Evolutionary conservation across 1,284 basidiomycete genomes (phyloP), one percentile per base, ranked within the genome.

Genomic region (Cutaneotrichosporon dermatis): DNA sequence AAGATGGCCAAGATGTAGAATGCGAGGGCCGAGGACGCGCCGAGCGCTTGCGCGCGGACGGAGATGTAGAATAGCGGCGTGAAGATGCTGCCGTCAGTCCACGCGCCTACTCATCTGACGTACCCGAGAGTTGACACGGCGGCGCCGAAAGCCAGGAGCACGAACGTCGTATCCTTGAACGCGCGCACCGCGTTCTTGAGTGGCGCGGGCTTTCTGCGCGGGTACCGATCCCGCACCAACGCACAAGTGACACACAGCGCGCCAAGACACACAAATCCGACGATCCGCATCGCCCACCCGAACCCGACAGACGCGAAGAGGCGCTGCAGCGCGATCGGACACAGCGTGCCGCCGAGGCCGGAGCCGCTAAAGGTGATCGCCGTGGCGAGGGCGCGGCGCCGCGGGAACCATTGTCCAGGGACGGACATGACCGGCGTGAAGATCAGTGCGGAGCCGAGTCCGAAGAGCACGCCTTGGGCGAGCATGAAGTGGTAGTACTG

Each of bases 401-500:
- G 55, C 5, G 64, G 51, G 48, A 71, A 85, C 81, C 83, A 84
- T 61, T 84, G 83, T 1, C 80, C 78, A 3, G 84, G 69, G 48
- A 83, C 76, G 0, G 81, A 78, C 2, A 79, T 71, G 0, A 80
- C 79, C 3, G 83, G 82, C 15, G 80, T 80, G 64, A 81, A 84
- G 15, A 83, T 75, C 2, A 81, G 71, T 1, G 83, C 83, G 7
- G 66, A 66, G 7, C 62, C 65, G 53, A 69, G 44, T 2, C 62
- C 67, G 35, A 66, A 55, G 12, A 67, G 55, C 68, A 72, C 43
- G 8, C 59, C 68, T 48, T 65, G 66, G 7, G 58, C 52, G 3
- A 69, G 66, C 41, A 70, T 63, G 51, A 65, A 48, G n/a, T 86
- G 84, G 82, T 83, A 86, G 67, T 84, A 86, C 61, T 81, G 55